A percentile compares a stretch with the other conserved stretches of the same genome.
Conservation (phyloP, 2,329 filamentous ascomycete species). For the Fusarium pseudonygamai region DNA sequence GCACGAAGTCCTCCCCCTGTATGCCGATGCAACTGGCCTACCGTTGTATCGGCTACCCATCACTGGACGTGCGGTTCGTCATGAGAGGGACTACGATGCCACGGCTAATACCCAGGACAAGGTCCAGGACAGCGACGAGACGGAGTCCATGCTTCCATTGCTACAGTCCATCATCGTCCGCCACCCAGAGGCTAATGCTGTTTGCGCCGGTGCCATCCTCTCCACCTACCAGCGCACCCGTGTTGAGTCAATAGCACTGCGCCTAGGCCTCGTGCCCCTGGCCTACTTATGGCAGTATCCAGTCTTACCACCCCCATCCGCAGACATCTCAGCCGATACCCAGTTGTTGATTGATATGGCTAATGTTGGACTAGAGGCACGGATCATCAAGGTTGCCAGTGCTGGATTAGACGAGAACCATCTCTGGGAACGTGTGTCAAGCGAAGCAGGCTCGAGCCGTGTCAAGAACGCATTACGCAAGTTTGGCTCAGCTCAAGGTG, state of each 20-base stretch:
- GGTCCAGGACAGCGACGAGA: slow-evolving; percentile 72
- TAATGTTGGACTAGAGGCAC: slow-evolving; percentile 79
- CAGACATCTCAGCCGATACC: slow-evolving; percentile 52
- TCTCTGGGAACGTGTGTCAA: slow-evolving; percentile 83
- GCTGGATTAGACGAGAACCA: slow-evolving; percentile 84
- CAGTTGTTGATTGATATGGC: slow-evolving; percentile 85
- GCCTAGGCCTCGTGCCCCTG: slow-evolving; percentile 83
- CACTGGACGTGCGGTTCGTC: slow-evolving; percentile 74
- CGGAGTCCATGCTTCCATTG: slow-evolving; percentile 83
- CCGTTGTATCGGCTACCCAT: slow-evolving; percentile 88
- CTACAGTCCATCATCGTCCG: slow-evolving; percentile 71
- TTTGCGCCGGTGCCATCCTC: slow-evolving; percentile 91
- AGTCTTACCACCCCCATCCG: slow-evolving; percentile 64
- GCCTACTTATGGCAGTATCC: slow-evolving; percentile 95
- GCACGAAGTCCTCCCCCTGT: slow-evolving; percentile 85
- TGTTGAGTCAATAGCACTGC: slow-evolving; percentile 89
- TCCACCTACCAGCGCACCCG: slow-evolving; percentile 96
- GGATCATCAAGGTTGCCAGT: slow-evolving; percentile 94
- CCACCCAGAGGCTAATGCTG: slow-evolving; percentile 84
- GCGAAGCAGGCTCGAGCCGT: slow-evolving; percentile 56
- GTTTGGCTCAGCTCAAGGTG: slow-evolving; percentile 75
- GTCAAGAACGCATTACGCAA: slow-evolving; percentile 66
- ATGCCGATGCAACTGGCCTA: slow-evolving; percentile 79
- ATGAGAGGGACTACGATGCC: slow-evolving; percentile 73
- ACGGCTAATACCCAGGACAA: slow-evolving; percentile 30